These are phyloP conservation scores for Fraxinus albicans DNA, from an alignment of 305 asterid genomes.

Conservation along the genomic window DNA sequence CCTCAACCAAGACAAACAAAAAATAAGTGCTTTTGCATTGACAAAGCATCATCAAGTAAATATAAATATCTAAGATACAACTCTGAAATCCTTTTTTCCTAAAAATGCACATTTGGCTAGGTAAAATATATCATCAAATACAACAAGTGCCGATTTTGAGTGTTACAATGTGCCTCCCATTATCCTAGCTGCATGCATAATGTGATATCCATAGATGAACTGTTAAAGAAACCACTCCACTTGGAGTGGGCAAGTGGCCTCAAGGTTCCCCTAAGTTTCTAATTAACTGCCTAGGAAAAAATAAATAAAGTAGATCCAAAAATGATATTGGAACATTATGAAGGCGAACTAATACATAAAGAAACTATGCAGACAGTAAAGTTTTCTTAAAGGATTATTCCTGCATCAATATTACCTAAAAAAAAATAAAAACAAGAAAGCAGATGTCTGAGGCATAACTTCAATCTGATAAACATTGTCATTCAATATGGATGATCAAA, in stretches of 20 bases:
- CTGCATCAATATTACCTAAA: background rate
- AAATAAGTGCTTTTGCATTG: background rate
- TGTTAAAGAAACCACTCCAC: background rate
- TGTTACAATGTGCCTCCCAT: background rate
- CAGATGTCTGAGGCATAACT: background rate
- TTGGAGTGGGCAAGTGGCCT: background rate
- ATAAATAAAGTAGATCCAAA: background rate
- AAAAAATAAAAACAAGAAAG: background rate
- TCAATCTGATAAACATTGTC: background rate
- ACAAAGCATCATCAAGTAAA: background rate
- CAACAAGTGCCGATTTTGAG: background rate
- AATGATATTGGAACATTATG: background rate
- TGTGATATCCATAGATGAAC: background rate
- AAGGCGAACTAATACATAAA: background rate
- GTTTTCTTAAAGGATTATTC: background rate
- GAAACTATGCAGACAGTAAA: background rate
- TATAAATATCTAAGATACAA: background rate
- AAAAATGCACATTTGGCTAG: conserved; percentile 3
- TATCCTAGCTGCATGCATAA: background rate
- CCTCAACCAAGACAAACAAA: conserved; percentile 9
- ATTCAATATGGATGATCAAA: background rate
- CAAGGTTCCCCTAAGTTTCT: background rate
- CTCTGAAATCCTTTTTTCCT: conserved; percentile 5
- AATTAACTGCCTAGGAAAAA: background rate
- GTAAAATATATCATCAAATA: conserved; percentile 5